These are phyloP conservation scores for Aspergillus viridinutans DNA, from an alignment of 2,329 filamentous ascomycete species.

Conservation along the genomic window DNA sequence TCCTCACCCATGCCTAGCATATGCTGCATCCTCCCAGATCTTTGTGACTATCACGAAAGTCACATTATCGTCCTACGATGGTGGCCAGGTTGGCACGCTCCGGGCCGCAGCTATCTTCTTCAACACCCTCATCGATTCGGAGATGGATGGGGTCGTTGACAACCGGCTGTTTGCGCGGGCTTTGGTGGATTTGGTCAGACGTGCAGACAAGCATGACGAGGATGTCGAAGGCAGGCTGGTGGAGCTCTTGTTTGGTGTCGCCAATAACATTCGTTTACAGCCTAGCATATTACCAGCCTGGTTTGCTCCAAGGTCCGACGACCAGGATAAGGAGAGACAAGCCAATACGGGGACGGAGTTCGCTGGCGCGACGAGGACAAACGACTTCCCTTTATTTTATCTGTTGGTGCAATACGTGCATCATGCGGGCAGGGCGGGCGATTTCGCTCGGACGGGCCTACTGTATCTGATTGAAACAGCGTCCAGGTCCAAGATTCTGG, in stretches of 20 bases:
- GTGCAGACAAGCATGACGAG: constrained; percentile 61
- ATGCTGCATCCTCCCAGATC: constrained; percentile 79
- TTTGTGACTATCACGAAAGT: constrained; percentile 89
- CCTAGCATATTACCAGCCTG: constrained; percentile 83
- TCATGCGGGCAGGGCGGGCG: constrained; percentile 87
- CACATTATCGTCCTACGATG: constrained; percentile 76
- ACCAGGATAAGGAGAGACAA: constrained; percentile 37
- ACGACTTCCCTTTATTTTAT: constrained; percentile 95
- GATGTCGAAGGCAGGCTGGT: constrained; percentile 87
- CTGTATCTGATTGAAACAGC: constrained; percentile 95
- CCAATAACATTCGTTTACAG: constrained; percentile 89
- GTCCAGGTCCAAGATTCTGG: constrained; percentile 72
- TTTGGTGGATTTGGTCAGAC: constrained; percentile 78
- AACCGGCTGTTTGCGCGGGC: constrained; percentile 80
- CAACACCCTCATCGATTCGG: constrained; percentile 87
- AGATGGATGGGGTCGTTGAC: constrained; percentile 91
- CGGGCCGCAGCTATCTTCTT: constrained; percentile 82
- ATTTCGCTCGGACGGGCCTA: constrained; percentile 90
- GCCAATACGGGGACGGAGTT: constrained; percentile 61
- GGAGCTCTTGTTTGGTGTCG: constrained; percentile 91
- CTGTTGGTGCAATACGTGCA: constrained; percentile 95
- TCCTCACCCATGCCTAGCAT: constrained; percentile 87
- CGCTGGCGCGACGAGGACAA: constrained; percentile 77
- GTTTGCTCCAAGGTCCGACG: constrained; percentile 65
- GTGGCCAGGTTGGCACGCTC: constrained; percentile 61